A percentile compares a stretch with the other conserved stretches of the same genome.
phyloP scores from a whole-genome alignment of 352 stramenopile species.

The Pythium insidiosum region DNA sequence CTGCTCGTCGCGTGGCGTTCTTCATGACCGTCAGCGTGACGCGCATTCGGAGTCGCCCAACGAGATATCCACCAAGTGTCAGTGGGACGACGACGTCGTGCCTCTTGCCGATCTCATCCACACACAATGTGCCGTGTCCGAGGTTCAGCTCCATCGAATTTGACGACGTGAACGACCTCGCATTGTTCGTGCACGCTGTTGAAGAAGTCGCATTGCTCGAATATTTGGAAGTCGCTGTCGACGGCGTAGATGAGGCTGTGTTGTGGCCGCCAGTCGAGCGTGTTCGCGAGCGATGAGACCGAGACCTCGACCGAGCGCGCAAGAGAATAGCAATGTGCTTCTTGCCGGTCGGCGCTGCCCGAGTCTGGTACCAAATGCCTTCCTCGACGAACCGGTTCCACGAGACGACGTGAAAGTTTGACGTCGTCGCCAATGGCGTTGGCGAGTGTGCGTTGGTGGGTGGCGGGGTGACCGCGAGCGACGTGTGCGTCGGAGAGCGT shows the following conservation, averaged over 20 bases:
- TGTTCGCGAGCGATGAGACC: constrained; percentile 8
- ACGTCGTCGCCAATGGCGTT: constrained; percentile 33
- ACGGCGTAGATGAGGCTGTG: neutral
- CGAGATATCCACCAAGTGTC: constrained; percentile 51
- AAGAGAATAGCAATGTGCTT: constrained; percentile 59
- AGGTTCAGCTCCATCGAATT: constrained; percentile 34
- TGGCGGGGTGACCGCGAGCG: constrained; percentile 40
- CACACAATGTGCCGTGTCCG: constrained; percentile 60
- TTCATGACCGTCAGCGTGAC: constrained; percentile 30
- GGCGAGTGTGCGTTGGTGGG: constrained; percentile 18
- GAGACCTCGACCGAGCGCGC: constrained; percentile 15
- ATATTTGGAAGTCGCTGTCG: too few relatives aligned
- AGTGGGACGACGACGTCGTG: constrained; percentile 46
- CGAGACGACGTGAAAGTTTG: constrained; percentile 63
- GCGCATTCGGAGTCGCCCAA: constrained; percentile 46
- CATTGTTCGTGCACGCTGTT: too few relatives aligned
- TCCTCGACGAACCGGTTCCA: constrained; percentile 69
- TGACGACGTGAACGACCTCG: constrained; percentile 22
- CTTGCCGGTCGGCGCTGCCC: constrained; percentile 27
- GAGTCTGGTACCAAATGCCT: constrained; percentile 56
- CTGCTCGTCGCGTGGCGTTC: too few relatives aligned
- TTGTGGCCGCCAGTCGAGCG: neutral
- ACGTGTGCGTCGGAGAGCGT: constrained; percentile 13
- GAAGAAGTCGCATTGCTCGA: neutral
- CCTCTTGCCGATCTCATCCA: constrained; percentile 37